Percentiles rank a stretch among this genome's conserved stretches.
Conservation (phyloP, 352 stramenopile species). For the Chrysophaeum taylorii region DNA sequence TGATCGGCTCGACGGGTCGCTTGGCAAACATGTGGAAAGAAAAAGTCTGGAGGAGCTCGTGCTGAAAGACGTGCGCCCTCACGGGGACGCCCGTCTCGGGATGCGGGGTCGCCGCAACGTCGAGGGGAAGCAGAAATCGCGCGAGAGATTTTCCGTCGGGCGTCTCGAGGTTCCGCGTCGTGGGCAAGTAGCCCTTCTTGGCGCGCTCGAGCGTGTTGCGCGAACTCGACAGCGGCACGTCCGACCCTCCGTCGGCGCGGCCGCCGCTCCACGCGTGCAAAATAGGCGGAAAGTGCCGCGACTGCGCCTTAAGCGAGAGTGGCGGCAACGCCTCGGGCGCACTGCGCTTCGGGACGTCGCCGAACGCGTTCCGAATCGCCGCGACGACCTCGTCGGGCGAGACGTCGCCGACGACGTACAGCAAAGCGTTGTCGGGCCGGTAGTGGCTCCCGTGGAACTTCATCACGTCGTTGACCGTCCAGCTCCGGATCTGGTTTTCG, state of each 20-base stretch:
- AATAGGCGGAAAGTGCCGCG: conserved; percentile 67
- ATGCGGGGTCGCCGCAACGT: not conserved
- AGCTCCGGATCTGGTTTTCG: conserved; percentile 53
- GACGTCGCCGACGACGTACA: conserved; percentile 68
- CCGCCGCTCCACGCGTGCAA: conserved; percentile 62
- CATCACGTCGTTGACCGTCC: conserved; percentile 59
- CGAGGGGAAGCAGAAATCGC: not conserved
- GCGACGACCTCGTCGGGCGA: conserved; percentile 49
- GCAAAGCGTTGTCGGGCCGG: conserved; percentile 65
- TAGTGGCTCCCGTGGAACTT: conserved; percentile 71
- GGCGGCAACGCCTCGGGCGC: conserved; percentile 14
- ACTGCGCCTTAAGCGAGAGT: conserved; percentile 59
- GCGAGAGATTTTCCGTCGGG: no score
- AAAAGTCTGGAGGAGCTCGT: conserved; percentile 68
- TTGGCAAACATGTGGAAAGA: conserved; percentile 75
- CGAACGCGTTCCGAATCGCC: conserved; percentile 63
- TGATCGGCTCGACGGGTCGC: conserved; percentile 60
- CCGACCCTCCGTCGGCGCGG: not conserved
- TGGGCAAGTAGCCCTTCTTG: not conserved
- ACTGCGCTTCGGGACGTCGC: conserved; percentile 44
- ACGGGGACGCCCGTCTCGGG: not conserved
- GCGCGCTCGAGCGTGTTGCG: not conserved
- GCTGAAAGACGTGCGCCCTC: conserved; percentile 40
- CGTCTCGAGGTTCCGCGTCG: no score
- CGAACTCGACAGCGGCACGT: not conserved